Conservation (phyloP, 441 rosid species). For the Corymbia citriodora region DNA sequence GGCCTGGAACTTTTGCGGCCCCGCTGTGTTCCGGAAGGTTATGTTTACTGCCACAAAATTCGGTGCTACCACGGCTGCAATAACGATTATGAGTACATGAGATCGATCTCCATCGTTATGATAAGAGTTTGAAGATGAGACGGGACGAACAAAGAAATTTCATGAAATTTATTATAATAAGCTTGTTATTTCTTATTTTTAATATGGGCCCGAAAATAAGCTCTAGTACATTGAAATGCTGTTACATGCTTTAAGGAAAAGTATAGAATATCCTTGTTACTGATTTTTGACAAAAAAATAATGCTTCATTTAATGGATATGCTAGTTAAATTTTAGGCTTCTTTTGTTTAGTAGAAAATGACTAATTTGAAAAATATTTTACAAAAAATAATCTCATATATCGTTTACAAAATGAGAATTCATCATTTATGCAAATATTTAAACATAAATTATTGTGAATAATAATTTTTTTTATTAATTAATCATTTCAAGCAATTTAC, state of each 20-base stretch:
- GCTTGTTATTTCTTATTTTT: neutral
- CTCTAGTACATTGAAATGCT: neutral
- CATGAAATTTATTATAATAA: neutral
- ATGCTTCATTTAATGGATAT: no score
- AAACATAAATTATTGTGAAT: no score
- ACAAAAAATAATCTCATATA: no score
- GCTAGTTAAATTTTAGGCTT: neutral
- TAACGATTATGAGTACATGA: neutral
- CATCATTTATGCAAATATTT: neutral
- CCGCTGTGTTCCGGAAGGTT: neutral
- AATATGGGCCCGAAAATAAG: neutral
- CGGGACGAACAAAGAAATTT: neutral
- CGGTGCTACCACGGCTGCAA: neutral
- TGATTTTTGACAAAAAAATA: no score
- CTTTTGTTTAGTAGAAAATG: accelerated
- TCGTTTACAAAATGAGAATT: no score
- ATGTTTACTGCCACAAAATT: neutral
- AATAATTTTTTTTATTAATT: no score
- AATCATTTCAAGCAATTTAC: neutral
- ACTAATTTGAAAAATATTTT: no score
- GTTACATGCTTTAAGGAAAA: neutral
- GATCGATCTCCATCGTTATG: neutral
- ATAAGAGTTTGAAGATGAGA: neutral
- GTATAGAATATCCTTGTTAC: no score
- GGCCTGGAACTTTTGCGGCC: neutral